These are phyloP conservation scores for Candida berthetii DNA, from an alignment of 805 yeast species.

Conservation along the genomic window DNA sequence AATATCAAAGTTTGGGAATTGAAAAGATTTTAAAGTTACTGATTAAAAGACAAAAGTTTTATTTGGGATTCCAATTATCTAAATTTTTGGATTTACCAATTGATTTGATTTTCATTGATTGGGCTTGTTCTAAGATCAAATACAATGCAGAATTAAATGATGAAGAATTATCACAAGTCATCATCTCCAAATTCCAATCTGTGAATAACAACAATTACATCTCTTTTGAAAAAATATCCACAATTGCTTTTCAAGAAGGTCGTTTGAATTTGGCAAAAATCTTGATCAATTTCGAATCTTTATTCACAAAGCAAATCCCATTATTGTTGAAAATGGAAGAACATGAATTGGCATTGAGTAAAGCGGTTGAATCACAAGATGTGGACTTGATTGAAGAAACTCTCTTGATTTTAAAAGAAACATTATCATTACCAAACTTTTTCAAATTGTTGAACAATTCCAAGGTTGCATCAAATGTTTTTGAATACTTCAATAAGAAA, in stretches of 20 bases:
- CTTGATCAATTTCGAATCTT: conserved; percentile 60
- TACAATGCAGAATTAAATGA: conserved; percentile 51
- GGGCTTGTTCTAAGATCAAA: conserved; percentile 75
- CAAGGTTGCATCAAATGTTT: conserved; percentile 29
- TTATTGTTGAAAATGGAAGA: conserved; percentile 68
- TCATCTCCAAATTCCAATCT: conserved; percentile 39
- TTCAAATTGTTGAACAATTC: conserved; percentile 54
- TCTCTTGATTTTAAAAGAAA: conserved; percentile 43
- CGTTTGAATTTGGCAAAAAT: conserved; percentile 59
- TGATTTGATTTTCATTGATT: conserved; percentile 55
- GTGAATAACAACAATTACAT: conserved; percentile 29
- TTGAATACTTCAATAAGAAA: conserved; percentile 24
- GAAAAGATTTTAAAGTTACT: conserved; percentile 52
- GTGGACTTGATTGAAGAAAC: conserved; percentile 56
- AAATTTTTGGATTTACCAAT: conserved; percentile 39
- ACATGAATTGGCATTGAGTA: conserved; percentile 58
- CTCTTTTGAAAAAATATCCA: conserved; percentile 54
- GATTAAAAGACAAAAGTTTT: conserved; percentile 51
- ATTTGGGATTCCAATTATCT: conserved; percentile 57
- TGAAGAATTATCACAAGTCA: conserved; percentile 42
- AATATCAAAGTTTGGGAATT: conserved; percentile 47
- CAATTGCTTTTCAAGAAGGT: conserved; percentile 77
- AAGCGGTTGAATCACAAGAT: conserved; percentile 56
- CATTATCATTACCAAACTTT: conserved; percentile 58
- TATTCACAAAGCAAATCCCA: conserved; percentile 52